Percentiles rank a stretch among this genome's conserved stretches.
phyloP scores from a whole-genome alignment of 768 basidiomycete species.

The Austroboletus eburneus region DNA sequence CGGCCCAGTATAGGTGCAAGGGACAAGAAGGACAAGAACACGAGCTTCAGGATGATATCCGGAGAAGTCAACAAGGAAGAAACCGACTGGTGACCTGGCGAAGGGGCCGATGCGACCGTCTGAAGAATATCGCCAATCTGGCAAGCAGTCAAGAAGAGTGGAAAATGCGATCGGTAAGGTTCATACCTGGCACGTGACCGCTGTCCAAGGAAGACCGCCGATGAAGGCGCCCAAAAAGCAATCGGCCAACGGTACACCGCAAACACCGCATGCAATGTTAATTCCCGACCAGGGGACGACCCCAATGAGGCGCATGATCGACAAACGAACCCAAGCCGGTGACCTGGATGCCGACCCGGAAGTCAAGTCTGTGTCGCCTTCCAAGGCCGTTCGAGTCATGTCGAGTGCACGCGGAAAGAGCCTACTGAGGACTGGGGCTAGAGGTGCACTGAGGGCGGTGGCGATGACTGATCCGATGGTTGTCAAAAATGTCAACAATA shows the following conservation, averaged over 20 bases:
- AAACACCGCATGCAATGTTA: constrained; percentile 94
- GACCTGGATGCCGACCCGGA: constrained; percentile 34
- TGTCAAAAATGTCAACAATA: constrained; percentile 80
- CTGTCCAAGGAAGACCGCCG: constrained; percentile 83
- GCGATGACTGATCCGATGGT: constrained; percentile 83
- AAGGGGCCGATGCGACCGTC: constrained; percentile 70
- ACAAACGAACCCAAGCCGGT: constrained; percentile 76
- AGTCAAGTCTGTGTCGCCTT: constrained; percentile 53
- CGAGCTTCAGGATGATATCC: constrained; percentile 77
- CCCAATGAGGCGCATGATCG: constrained; percentile 85
- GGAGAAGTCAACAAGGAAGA: constrained; percentile 83
- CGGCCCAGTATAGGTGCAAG: constrained; percentile 83
- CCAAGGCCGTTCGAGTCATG: constrained; percentile 77
- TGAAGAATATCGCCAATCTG: constrained; percentile 87
- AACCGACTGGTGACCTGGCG: constrained; percentile 71
- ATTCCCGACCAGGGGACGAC: constrained; percentile 97
- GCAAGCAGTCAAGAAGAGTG: constrained; percentile 15
- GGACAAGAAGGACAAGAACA: constrained; percentile 77
- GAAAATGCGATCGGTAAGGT: constrained; percentile 11
- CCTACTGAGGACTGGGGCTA: constrained; percentile 77
- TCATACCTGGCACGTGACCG: constrained; percentile 82
- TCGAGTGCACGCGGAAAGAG: constrained; percentile 83
- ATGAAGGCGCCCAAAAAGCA: constrained; percentile 82
- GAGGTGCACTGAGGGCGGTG: constrained; percentile 73
- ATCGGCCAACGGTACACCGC: constrained; percentile 70